These are phyloP conservation scores for Alisma plantagoaquatica DNA, from an alignment of 106 monocot genomes.

Conservation along the genomic window DNA sequence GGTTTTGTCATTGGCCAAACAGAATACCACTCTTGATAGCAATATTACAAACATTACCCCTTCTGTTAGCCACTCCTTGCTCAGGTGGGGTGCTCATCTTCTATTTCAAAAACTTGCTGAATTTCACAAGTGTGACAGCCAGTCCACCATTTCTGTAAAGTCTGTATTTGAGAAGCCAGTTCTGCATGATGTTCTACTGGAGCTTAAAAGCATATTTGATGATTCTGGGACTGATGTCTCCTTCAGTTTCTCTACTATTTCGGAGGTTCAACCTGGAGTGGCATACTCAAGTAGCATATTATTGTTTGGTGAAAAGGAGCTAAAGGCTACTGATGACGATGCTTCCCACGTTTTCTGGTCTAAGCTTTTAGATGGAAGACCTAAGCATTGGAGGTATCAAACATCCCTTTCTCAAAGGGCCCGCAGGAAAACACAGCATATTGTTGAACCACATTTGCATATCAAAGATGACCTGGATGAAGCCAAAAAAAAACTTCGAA, in stretches of 20 bases:
- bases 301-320: slow-evolving; percentile 51
- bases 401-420: slow-evolving; percentile 32
- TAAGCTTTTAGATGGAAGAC: slow-evolving; percentile 41
- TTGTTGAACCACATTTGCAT: slow-evolving; percentile 9
- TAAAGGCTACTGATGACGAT: slow-evolving; percentile 34
- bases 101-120: slow-evolving; percentile 54
- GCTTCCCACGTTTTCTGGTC: slow-evolving; percentile 49
- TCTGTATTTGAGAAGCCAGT: slow-evolving; percentile 20
- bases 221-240: slow-evolving; percentile 3
- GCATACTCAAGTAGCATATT: slow-evolving; percentile 52
- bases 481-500: slow-evolving; percentile 45
- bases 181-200: slow-evolving; percentile 37
- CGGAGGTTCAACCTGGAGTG: slow-evolving; percentile 35
- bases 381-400: slow-evolving; percentile 50
- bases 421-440: slow-evolving; percentile 34
- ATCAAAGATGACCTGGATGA: slow-evolving; percentile 37
- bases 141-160: slow-evolving; percentile 9
- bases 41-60: slow-evolving; percentile 40
- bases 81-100: slow-evolving; percentile 71
- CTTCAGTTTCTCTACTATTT: slow-evolving; percentile 20
- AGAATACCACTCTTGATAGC: slow-evolving; percentile 47
- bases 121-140: slow-evolving; percentile 30
- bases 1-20: slow-evolving; percentile 56
- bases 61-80: slow-evolving; percentile 49
- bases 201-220: slow-evolving; percentile 19